A percentile compares a stretch with the other conserved stretches of the same genome.
phyloP scores from a whole-genome alignment of 257 asterid species.

The Lavandula angustifolia region DNA sequence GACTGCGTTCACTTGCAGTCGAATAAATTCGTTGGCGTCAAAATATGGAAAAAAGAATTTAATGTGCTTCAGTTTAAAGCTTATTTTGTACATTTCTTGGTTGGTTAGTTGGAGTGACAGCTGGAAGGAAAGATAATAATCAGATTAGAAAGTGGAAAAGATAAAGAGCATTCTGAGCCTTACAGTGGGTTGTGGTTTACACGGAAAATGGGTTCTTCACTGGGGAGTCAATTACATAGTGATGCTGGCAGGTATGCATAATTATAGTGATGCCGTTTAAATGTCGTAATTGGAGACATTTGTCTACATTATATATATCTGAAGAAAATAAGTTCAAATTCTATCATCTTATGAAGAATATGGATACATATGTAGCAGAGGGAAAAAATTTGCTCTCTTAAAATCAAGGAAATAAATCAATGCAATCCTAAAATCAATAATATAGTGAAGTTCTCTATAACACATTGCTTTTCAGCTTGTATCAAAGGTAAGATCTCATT shows the following conservation, averaged over 20 bases:
- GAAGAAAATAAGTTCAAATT: not conserved
- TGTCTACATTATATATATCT: not conserved
- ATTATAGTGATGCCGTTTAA: not conserved
- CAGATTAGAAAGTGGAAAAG: constrained; percentile 55
- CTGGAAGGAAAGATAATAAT: constrained; percentile 80
- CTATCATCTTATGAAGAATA: not conserved
- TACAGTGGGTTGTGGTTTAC: constrained; percentile 72
- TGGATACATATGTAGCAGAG: not conserved
- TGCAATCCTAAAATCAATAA: not conserved
- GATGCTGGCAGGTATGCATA: constrained; percentile 74
- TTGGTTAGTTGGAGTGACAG: constrained; percentile 49
- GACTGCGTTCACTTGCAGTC: not conserved
- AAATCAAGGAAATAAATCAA: not conserved
- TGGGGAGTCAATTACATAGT: constrained; percentile 90
- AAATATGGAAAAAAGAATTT: not conserved
- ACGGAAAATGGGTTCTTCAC: constrained; percentile 96
- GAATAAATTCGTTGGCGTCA: not conserved
- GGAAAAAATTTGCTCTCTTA: not conserved
- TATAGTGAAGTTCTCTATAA: not conserved
- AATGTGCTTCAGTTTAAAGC: constrained; percentile 7
- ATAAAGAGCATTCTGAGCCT: constrained; percentile 70
- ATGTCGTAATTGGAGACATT: not conserved
- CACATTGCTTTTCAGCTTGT: too few species aligned
- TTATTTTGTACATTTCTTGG: constrained; percentile 11
- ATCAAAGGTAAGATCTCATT: too few species aligned